These are phyloP conservation scores for Ensete glaucum DNA, from an alignment of 176 grass and related monocot genomes.

Conservation along the genomic window DNA sequence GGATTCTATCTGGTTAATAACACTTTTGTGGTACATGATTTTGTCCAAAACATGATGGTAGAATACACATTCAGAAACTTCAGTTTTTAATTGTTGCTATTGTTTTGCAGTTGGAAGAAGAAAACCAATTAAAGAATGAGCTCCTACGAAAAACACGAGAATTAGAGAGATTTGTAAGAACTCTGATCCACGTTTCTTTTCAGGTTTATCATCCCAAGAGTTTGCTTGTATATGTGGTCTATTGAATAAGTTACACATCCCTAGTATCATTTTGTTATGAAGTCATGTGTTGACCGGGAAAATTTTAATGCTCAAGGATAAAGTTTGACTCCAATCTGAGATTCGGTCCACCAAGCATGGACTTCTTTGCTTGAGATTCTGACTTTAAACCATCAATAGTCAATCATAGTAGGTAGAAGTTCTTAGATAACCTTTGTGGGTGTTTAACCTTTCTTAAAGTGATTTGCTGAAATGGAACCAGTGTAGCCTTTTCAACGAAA, in stretches of 20 bases:
- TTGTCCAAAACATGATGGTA: too few species aligned
- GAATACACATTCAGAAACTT: not conserved
- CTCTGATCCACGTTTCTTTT: not conserved
- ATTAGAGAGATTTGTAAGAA: slow-evolving; percentile 55
- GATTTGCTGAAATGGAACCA: too few species aligned
- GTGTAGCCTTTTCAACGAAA: too few species aligned
- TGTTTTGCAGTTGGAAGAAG: slow-evolving; percentile 54
- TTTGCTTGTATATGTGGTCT: not conserved
- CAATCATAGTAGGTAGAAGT: too few species aligned
- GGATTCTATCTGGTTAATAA: too few species aligned
- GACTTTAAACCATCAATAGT: too few species aligned
- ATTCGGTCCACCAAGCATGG: too few species aligned
- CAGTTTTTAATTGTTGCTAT: not conserved
- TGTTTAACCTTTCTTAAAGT: too few species aligned
- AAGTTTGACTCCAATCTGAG: too few species aligned
- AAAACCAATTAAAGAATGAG: slow-evolving; percentile 70
- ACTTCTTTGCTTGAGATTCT: too few species aligned
- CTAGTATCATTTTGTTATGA: not conserved
- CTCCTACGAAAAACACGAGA: slow-evolving; percentile 48
- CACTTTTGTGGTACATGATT: too few species aligned
- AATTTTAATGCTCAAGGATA: not conserved
- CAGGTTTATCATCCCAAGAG: not conserved
- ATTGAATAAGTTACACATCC: not conserved
- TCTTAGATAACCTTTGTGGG: too few species aligned
- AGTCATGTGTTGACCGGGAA: not conserved